These are phyloP conservation scores for Karstenula rhodostoma DNA, from an alignment of 2,329 filamentous ascomycete species.

Conservation along the genomic window DNA sequence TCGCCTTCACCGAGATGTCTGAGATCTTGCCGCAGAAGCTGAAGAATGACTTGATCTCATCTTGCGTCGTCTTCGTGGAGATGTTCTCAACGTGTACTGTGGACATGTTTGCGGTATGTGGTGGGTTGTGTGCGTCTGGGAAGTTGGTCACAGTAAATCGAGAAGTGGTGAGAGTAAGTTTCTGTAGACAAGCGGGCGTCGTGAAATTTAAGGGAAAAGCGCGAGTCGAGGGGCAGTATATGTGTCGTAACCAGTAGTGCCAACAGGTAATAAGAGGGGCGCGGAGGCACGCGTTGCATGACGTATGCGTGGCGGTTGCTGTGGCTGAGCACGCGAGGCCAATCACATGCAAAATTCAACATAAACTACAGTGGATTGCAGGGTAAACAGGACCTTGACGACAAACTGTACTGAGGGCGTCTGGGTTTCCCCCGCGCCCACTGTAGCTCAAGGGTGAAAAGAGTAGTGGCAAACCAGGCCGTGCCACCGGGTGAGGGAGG, in stretches of 20 bases:
- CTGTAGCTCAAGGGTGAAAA: too few species aligned
- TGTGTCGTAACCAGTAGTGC: not conserved
- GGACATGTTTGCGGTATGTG: conserved; percentile 50
- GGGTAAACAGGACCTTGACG: too few species aligned
- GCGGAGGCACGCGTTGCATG: conserved; percentile 9
- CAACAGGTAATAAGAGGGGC: conserved; percentile 9
- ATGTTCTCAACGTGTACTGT: conserved; percentile 94
- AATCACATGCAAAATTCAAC: conserved; percentile 11
- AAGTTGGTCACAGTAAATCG: not conserved
- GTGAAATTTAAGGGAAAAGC: not conserved
- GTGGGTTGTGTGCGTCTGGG: conserved; percentile 6
- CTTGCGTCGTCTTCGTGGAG: conserved; percentile 79
- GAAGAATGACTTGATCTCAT: conserved; percentile 96
- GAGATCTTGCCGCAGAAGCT: conserved; percentile 95
- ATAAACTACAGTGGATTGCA: too few species aligned
- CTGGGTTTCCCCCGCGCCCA: too few species aligned
- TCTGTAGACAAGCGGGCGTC: conserved; percentile 11
- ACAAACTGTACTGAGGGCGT: too few species aligned
- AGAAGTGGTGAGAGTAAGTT: not conserved
- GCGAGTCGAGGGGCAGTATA: conserved; percentile 8
- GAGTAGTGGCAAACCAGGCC: too few species aligned
- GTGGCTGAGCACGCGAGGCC: conserved; percentile 1
- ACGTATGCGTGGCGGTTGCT: conserved; percentile 15
- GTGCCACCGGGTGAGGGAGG: too few species aligned
- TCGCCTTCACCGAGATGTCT: conserved; percentile 76